A percentile compares a stretch with the other conserved stretches of the same genome.
Conservation (phyloP, 2,329 filamentous ascomycete genomes). For the Lecanicillium sp. region DNA sequence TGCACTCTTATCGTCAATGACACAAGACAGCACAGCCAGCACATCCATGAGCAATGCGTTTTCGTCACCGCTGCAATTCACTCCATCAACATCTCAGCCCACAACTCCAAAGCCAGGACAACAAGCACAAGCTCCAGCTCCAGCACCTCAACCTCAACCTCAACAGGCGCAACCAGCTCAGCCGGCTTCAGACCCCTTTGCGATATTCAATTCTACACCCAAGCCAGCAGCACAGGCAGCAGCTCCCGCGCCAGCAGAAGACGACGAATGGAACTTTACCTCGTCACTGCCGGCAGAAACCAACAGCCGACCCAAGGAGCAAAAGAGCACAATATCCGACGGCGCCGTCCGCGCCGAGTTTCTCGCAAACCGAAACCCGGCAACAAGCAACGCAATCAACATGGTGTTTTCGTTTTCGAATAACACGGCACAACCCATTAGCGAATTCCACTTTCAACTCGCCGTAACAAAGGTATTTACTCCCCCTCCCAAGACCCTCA, state of each 20-base stretch:
- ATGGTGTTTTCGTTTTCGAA: constrained; percentile 82
- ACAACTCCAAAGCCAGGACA: constrained; percentile 41
- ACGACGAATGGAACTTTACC: constrained; percentile 92
- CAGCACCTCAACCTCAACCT: constrained; percentile 32
- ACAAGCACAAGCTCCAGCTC: too few species aligned
- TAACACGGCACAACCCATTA: constrained; percentile 59
- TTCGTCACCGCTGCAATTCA: constrained; percentile 47
- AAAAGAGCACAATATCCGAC: constrained; percentile 60
- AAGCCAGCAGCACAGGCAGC: constrained; percentile 15
- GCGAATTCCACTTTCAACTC: constrained; percentile 80
- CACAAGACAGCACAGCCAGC: constrained; percentile 50
- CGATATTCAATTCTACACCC: constrained; percentile 30
- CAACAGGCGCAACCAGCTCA: constrained; percentile 37
- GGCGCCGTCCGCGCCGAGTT: constrained; percentile 66
- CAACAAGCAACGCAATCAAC: constrained; percentile 49
- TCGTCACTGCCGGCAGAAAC: constrained; percentile 66
- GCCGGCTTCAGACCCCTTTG: constrained; percentile 42
- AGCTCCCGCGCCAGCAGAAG: constrained; percentile 40
- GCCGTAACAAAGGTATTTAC: constrained; percentile 78
- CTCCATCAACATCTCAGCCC: constrained; percentile 42
- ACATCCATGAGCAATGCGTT: constrained; percentile 37
- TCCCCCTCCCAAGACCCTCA: neutral
- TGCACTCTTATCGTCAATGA: constrained; percentile 55
- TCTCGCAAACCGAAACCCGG: constrained; percentile 51
- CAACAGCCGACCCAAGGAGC: constrained; percentile 45